Base-by-base conservation (phyloP, 768 basidiomycete genomes). In the Psilocybe cubensis region DNA sequence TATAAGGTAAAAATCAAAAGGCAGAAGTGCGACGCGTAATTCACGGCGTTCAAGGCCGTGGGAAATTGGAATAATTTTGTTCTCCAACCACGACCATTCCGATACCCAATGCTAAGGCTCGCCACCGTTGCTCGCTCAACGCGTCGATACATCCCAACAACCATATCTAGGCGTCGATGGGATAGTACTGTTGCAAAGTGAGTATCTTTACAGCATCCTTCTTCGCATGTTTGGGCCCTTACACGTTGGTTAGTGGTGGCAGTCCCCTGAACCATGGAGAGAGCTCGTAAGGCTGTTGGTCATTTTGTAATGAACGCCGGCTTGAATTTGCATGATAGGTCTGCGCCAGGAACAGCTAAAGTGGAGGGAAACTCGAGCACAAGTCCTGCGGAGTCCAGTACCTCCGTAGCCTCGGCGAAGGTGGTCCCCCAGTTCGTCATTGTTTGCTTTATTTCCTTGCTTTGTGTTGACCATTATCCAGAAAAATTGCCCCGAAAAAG, bases 31-130 rank as follows among this genome's bases (percentile, higher is more conserved):
- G 21, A 49, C 28, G 27, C 27, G 28, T n/a, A 48, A 17, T 27
- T 4, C 25, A 31, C 28, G 25, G 33, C 12, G 11, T 43, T 38
- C 4, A 21, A 20, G 38, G 42, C 38, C 63, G 63, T 66, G 65
- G 52, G 61, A 64, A 64, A 33, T 17, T 54, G 24, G n/a, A 56
- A 55, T 43, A 50, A 51, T 61, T 61, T 62, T 54, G 41, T 46
- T 59, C 56, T 40, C 29, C 40, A 33, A 63, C 61, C 56, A 56
- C 59, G 28, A 61, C 57, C 55, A 59, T 57, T 52, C 44, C 48
- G 33, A 41, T 35, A 55, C 54, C 45, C 53, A 12, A 67, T 67
- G 66, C 49, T 65, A 40, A 63, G 64, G 54, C 62, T 68, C 18
- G 57, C 63, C 41, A 47, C 52, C 47, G 52, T 38, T 43, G 47